Base-by-base conservation (phyloP, 1,284 basidiomycete species). In the Rhodotorula sp. region DNA sequence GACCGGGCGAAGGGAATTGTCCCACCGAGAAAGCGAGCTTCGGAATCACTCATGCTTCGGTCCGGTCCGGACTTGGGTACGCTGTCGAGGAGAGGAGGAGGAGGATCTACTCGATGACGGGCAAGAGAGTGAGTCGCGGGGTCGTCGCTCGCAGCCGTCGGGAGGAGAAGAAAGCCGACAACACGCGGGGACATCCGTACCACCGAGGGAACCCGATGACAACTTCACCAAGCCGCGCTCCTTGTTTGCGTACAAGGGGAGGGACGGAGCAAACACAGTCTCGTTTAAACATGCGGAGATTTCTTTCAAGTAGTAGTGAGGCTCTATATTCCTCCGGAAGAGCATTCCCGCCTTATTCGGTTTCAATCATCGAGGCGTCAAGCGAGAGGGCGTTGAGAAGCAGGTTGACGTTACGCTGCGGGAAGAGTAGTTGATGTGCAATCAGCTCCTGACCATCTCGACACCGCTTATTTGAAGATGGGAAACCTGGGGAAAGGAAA, bases 351-450 rank as follows among this genome's bases (percentile, higher is more conserved):
- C 61, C 60, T 7, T 68, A 62, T 53, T 68, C 70, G 15, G 54
- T 72, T 58, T 71, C 69, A 44, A 72, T 69, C 70, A 72, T 72
- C 8, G 64, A 66, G 6, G 89, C 90, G 81, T 93, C 91, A 81
- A 93, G 82, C 48, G 90, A 90, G 62, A 94, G 83, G 53, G 91
- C 90, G 79, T 92, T 87, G 79, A 94, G 83, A 80, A 94, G 91
- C 68, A 92, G 83, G 82, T 94, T 91, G 74, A 93, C 90, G 81
- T 94, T 93, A 53, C 76, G 75, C 78, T 78, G 65, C 24, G 4
- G 22, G 15, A 18, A 37, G 15, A 10, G 14, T 6, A 14, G 7
- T 48, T 48, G 20, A 30, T n/a, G 22, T 64, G 61, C 37, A 42
- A 42, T 42, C 14, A 42, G 37, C 37, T 42, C 37, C 37, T 14